phyloP scores from a whole-genome alignment of 768 basidiomycete species.

The Dentipellis sp. region DNA sequence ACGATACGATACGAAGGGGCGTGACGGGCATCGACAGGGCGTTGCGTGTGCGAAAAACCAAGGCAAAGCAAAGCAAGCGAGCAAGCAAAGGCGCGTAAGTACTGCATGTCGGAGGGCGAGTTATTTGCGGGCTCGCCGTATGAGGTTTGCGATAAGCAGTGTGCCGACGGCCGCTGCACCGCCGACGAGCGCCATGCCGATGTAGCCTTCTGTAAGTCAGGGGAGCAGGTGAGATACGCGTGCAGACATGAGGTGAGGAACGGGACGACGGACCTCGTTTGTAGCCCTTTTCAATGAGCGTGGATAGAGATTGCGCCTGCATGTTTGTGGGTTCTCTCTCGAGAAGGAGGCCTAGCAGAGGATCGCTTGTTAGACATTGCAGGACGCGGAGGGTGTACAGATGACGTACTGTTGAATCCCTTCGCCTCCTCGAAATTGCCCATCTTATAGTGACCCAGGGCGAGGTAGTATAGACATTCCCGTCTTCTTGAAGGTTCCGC shows the following conservation, averaged over 20 bases:
- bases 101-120: neutral
- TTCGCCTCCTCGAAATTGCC: slow-evolving; percentile 88
- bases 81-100: neutral
- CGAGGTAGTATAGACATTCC: slow-evolving; percentile 96
- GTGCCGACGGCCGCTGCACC: slow-evolving; percentile 83
- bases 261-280: slow-evolving; percentile 50
- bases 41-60: too few relatives aligned
- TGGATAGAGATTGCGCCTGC: slow-evolving; percentile 78
- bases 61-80: neutral
- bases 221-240: neutral
- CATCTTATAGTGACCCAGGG: slow-evolving; percentile 95
- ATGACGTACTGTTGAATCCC: slow-evolving; percentile 76
- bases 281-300: slow-evolving; percentile 82
- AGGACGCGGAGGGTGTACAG: neutral
- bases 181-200: slow-evolving; percentile 93
- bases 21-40: neutral
- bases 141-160: slow-evolving; percentile 59
- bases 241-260: neutral
- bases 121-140: slow-evolving; percentile 71
- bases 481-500: slow-evolving; percentile 77
- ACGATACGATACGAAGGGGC: neutral
- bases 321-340: slow-evolving; percentile 91
- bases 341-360: slow-evolving; percentile 59
- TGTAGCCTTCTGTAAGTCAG: slow-evolving; percentile 77
- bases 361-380: neutral